These are phyloP conservation scores for Leishmania martiniquensis DNA, from an alignment of 208 protist species.

Conservation along the genomic window DNA sequence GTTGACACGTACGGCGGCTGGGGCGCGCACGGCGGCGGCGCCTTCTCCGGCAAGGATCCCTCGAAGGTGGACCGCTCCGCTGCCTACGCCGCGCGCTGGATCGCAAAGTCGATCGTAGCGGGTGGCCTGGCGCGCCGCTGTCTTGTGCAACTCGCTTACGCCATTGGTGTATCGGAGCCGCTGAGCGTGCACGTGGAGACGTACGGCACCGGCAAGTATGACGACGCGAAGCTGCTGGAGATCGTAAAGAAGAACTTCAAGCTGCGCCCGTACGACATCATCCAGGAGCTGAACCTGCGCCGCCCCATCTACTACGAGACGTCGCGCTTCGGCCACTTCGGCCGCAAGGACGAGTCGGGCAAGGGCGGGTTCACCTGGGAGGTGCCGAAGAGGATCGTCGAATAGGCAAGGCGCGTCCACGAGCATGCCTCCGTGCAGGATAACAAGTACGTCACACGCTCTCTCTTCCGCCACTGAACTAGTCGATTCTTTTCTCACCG, in stretches of 20 bases:
- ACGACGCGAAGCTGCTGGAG: conserved; percentile 71
- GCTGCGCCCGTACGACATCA: conserved; percentile 97
- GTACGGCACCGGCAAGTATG: conserved; percentile 97
- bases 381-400: conserved; percentile 94
- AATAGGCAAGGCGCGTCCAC: conserved; percentile 33
- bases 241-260: conserved; percentile 99
- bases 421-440: neutral
- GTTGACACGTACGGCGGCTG: conserved; percentile 99
- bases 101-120: conserved; percentile 99
- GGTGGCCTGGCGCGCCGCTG: conserved; percentile 93
- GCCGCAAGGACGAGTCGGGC: conserved; percentile 89
- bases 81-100: conserved; percentile 99
- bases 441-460: neutral
- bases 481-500: neutral
- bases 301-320: conserved; percentile 98
- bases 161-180: conserved; percentile 98
- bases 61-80: conserved; percentile 99
- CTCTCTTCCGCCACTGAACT: neutral
- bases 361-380: conserved; percentile 98
- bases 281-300: conserved; percentile 95
- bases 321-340: conserved; percentile 99
- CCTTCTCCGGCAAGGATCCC: conserved; percentile 99
- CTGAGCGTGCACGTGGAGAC: conserved; percentile 98
- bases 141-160: conserved; percentile 99
- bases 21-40: conserved; percentile 99